Percentiles rank a stretch among this genome's conserved stretches.
phyloP scores from a whole-genome alignment of 2,329 filamentous ascomycete species.

The Dothidotthia symphoricarpi region DNA sequence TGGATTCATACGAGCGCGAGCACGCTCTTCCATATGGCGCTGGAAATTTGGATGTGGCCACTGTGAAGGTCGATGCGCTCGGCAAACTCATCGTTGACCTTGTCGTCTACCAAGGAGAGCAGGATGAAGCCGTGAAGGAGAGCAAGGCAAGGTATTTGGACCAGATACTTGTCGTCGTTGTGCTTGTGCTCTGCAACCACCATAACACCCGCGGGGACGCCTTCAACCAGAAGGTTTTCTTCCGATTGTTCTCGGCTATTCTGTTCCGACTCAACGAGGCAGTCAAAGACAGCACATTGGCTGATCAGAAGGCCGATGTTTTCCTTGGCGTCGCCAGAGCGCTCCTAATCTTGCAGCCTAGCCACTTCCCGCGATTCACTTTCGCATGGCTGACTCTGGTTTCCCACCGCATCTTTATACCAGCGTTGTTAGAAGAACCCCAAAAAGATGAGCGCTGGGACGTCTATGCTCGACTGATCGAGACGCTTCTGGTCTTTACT shows the following conservation, averaged over 20 bases:
- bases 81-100: slow-evolving; percentile 76
- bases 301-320: slow-evolving; percentile 64
- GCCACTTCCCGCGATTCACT: slow-evolving; percentile 74
- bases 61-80: slow-evolving; percentile 72
- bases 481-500: slow-evolving; percentile 69
- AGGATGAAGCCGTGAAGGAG: slow-evolving; percentile 59
- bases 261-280: slow-evolving; percentile 71
- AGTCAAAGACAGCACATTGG: slow-evolving; percentile 45
- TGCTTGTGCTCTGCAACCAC: slow-evolving; percentile 81
- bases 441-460: slow-evolving; percentile 65
- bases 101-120: slow-evolving; percentile 65
- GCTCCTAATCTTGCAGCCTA: slow-evolving; percentile 72
- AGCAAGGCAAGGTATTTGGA: slow-evolving; percentile 72
- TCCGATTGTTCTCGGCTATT: slow-evolving; percentile 80
- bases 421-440: slow-evolving; percentile 68
- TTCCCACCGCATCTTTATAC: slow-evolving; percentile 81
- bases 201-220: slow-evolving; percentile 75
- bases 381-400: slow-evolving; percentile 83
- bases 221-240: slow-evolving; percentile 88
- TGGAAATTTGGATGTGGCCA: slow-evolving; percentile 57
- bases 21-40: slow-evolving; percentile 59
- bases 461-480: slow-evolving; percentile 69
- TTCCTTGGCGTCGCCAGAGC: slow-evolving; percentile 69
- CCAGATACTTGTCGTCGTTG: slow-evolving; percentile 71
- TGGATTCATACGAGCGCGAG: slow-evolving; percentile 73